Percentiles rank a stretch among this genome's conserved stretches.
These are phyloP conservation scores for Gnomoniopsis sp. DNA, from an alignment of 2,329 filamentous ascomycete genomes.

Conservation along the genomic window DNA sequence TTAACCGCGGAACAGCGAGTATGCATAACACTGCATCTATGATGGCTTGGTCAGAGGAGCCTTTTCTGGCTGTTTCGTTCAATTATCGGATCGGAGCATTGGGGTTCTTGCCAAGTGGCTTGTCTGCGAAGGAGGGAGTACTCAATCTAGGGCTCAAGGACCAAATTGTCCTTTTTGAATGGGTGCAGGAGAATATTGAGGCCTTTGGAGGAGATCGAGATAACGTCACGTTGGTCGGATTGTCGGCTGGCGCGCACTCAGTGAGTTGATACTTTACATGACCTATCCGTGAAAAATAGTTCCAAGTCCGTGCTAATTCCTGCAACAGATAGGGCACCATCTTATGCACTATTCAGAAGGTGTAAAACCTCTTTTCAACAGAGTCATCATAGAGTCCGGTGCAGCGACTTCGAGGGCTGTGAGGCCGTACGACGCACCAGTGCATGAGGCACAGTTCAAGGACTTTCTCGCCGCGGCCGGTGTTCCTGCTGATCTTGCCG, in stretches of 20 bases:
- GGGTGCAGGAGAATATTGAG: constrained; percentile 52
- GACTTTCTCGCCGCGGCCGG: constrained; percentile 44
- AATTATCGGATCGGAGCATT: constrained; percentile 54
- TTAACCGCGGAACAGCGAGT: constrained; percentile 37
- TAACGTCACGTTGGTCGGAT: constrained; percentile 47
- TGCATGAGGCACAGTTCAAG: constrained; percentile 47
- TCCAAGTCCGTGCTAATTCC: background rate
- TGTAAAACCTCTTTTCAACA: constrained; percentile 30
- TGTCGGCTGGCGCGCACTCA: constrained; percentile 50
- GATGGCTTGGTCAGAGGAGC: constrained; percentile 42
- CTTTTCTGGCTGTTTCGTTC: constrained; percentile 46
- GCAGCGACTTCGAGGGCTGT: constrained; percentile 38
- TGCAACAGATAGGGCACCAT: constrained; percentile 51
- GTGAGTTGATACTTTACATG: constrained; percentile 25
- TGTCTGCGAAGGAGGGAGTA: constrained; percentile 48
- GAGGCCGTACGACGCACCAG: constrained; percentile 37
- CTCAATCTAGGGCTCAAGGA: constrained; percentile 57
- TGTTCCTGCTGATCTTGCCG: constrained; percentile 40
- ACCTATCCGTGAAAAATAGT: background rate
- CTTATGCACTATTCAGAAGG: constrained; percentile 40
- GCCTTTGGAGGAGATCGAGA: constrained; percentile 49
- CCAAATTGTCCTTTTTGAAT: constrained; percentile 47
- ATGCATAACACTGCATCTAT: constrained; percentile 48
- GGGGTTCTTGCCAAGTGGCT: constrained; percentile 55
- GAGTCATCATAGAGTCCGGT: constrained; percentile 37